Conservation (phyloP, 2,329 filamentous ascomycete species). For the Aspergillus clavatus region DNA sequence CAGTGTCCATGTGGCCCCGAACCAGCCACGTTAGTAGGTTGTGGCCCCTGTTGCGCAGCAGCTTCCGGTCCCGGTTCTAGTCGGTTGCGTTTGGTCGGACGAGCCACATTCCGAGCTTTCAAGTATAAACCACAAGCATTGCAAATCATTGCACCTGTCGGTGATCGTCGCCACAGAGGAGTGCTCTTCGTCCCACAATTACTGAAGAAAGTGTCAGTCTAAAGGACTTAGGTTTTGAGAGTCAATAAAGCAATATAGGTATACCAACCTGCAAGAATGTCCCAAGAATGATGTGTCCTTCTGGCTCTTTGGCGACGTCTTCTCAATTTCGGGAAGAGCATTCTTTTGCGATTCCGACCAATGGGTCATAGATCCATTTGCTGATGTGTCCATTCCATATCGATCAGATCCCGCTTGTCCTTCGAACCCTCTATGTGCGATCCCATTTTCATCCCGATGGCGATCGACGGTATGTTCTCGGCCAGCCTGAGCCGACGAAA, state of each 20-base stretch:
- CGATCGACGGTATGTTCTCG: constrained; percentile 33
- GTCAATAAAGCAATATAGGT: too few species aligned
- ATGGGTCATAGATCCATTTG: constrained; percentile 16
- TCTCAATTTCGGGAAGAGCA: constrained; percentile 18
- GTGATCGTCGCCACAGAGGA: constrained; percentile 89
- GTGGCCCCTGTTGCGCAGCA: constrained; percentile 26
- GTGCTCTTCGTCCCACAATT: constrained; percentile 95
- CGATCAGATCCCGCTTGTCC: constrained; percentile 10
- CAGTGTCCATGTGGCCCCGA: constrained; percentile 18
- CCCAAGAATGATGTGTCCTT: constrained; percentile 38
- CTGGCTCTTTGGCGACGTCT: constrained; percentile 32
- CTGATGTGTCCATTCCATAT: constrained; percentile 12
- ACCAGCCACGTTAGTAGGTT: constrained; percentile 9
- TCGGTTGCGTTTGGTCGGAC: constrained; percentile 86
- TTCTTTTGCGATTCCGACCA: constrained; percentile 13
- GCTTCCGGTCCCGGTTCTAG: constrained; percentile 39
- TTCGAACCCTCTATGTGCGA: constrained; percentile 12
- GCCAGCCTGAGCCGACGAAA: constrained; percentile 43
- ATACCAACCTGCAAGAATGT: constrained; percentile 39
- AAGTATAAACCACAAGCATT: constrained; percentile 95
- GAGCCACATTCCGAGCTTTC: constrained; percentile 85
- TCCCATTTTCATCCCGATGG: constrained; percentile 17
- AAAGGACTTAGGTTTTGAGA: too few species aligned
- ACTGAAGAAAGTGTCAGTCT: constrained; percentile 56
- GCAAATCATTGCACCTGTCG: constrained; percentile 89